Base-by-base conservation (phyloP, 768 basidiomycete genomes). In the Tylopilus vinaceipallidus region DNA sequence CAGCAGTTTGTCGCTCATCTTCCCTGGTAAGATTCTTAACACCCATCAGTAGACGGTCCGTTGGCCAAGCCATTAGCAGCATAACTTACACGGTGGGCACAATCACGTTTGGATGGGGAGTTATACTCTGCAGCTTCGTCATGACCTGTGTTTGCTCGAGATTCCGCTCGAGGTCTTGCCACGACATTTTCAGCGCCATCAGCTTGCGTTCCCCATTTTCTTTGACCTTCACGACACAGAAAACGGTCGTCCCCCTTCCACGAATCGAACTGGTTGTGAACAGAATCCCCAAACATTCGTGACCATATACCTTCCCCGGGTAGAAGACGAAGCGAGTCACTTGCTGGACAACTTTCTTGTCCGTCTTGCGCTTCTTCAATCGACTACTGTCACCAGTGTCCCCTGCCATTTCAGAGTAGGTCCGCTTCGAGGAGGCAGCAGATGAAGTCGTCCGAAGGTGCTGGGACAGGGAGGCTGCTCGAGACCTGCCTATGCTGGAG, bases 121-220 rank as follows among this genome's bases (percentile, higher is more conserved):
- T 20, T 9, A 12, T 27, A 0, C 20, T 4, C 7, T 33, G n/a
- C 8, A 58, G 10, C 16, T 13, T 42, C 16, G 45, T 8, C 40
- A 47, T 26, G 2, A 52, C 47, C 2, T 3, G 32, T 4, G 24
- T 27, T 29, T 48, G 55, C 1, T 53, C 45, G 1, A 9, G n/a
- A 2, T 19, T 11, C 4, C 48, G 39, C 12, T 16, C 19, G 9
- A 47, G 20, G 42, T 51, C 53, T 40, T 60, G 51, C 53, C 49
- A n/a, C n/a, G n/a, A n/a, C n/a, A n/a, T n/a, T n/a, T n/a, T n/a
- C n/a, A n/a, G n/a, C n/a, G n/a, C n/a, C n/a, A n/a, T n/a, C n/a
- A n/a, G n/a, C n/a, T n/a, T n/a, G n/a, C n/a, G n/a, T n/a, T n/a
- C n/a, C n/a, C n/a, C n/a, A n/a, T n/a, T n/a, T n/a, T n/a, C n/a